A percentile compares a stretch with the other conserved stretches of the same genome.
Conservation (phyloP, 441 rosid species). For the Corymbia calophylla region DNA sequence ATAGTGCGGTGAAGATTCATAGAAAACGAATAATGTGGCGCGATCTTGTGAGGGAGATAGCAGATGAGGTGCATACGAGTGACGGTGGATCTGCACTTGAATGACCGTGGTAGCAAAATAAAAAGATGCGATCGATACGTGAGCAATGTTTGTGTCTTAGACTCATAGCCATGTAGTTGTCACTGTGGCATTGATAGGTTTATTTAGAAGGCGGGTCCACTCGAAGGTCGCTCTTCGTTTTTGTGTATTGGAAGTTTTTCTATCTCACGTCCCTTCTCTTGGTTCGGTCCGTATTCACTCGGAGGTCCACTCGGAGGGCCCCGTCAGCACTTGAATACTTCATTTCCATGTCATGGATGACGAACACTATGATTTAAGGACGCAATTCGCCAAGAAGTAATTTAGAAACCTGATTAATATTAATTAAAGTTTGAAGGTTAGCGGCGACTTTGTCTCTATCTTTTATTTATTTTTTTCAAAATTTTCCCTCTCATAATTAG, state of each 20-base stretch:
- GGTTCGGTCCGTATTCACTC: background rate
- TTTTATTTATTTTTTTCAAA: too few species aligned
- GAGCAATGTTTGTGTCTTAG: background rate
- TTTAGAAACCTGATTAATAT: background rate
- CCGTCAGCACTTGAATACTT: background rate
- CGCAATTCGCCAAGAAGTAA: too few species aligned
- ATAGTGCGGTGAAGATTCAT: too few species aligned
- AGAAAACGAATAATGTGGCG: too few species aligned
- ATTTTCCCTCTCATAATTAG: too few species aligned
- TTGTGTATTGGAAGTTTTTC: background rate
- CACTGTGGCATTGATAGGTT: background rate
- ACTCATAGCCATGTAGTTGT: background rate
- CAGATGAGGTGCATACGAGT: too few species aligned
- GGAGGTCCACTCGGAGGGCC: too few species aligned
- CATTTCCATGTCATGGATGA: background rate
- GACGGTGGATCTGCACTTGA: background rate
- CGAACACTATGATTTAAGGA: background rate
- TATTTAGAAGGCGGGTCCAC: background rate
- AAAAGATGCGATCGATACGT: background rate
- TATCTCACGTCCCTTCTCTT: background rate
- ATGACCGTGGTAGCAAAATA: background rate
- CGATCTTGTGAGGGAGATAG: too few species aligned
- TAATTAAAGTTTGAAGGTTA: background rate
- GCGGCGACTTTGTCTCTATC: background rate
- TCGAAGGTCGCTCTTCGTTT: background rate